Base-by-base conservation (phyloP, 495 filamentous ascomycete species). In the Penicillium malachiteum region DNA sequence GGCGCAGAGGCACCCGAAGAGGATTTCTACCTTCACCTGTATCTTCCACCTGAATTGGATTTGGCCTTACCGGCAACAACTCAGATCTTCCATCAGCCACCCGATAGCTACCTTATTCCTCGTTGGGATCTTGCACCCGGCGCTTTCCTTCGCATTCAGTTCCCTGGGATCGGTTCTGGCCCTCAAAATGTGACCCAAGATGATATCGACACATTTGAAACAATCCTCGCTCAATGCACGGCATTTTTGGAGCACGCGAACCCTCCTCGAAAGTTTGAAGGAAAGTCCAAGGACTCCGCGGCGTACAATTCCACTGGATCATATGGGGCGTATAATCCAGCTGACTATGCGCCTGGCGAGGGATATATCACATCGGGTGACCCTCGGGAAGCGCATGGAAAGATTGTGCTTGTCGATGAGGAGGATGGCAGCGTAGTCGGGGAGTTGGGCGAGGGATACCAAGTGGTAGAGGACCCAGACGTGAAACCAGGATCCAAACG, bases 341-440 rank as follows among this genome's bases (percentile, higher is more conserved):
- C 83, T 10, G 79, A 86, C 58, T 96, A 86, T 70, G 81, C 80
- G 31, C 88, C 89, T 4, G 91, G 91, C 3, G 87, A 94, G 69
- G 90, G 78, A 3, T 93, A 95, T 67, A 81, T 82, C 14, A 65
- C 66, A 6, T 66, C 76, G 2, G 31, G 59, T 5, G 62, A 62
- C n/a, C 42, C 43, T 45, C 45, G 59, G 45, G 79, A 79, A 9
- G 79, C 76, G 43, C 72, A 76, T 38, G 90, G 90, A 7, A 86
- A 90, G 64, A 93, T 98, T 55, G 94, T 97, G n/a, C 78, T 98
- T 3, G 77, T 97, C 30, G 90, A 98, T 55, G 94, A 98, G 64
- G 93, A 97, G 58, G 86, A 98, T 78, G 94, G 91, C 46, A 93
- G 88, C 68, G 88, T 97, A 5, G 91, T 98, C 14, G 95, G 94